Evolutionary conservation across 257 asterid species (phyloP), one percentile per base, ranked within the genome.

Genomic region (Jasminum sambac): DNA sequence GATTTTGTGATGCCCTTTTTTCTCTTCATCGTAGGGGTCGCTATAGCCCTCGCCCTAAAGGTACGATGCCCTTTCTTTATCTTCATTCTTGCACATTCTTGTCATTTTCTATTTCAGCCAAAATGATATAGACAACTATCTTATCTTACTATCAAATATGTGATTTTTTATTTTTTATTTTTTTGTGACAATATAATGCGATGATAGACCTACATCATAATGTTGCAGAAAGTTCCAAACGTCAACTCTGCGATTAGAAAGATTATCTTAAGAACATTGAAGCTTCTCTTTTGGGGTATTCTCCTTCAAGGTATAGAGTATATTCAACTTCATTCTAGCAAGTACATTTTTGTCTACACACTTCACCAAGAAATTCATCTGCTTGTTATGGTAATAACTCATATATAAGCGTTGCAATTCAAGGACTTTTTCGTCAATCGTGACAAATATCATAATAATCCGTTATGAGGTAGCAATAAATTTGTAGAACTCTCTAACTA

Each of bases 1-100:
- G 96, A 92, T 74, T 86, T 92, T 17, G 98, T 92, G 0, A 84
- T 92, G 96, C 98, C 96, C 0, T 92, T 89, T 74, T 92, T 90
- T 68, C 91, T 92, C 73, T 90, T 92, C 89, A 88, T 92, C 67
- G 97, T 90, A 38, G 98, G 98, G 4, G 97, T 87, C 8, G 92
- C 98, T 25, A 85, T 92, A 39, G 90, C 98, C 69, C 93, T 92
- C 13, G 91, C 98, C 61, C 84, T 92, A 55, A 92, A 92, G 94
- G 98, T 85, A 83, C 2, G 12, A 2, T 11, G 44, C 16, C n/a
- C 26, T 55, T 63, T 16, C 61, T 23, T 46, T 26, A 11, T 43
- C 62, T 55, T 21, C 13, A 48, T 37, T 44, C 23, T 62, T 7
- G 10, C 14, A n/a, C 38, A 44, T 12, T 16, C 17, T 21, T 3